phyloP scores from a whole-genome alignment of 23 red algal genomes.

The Cyanidioschyzon merolae region DNA sequence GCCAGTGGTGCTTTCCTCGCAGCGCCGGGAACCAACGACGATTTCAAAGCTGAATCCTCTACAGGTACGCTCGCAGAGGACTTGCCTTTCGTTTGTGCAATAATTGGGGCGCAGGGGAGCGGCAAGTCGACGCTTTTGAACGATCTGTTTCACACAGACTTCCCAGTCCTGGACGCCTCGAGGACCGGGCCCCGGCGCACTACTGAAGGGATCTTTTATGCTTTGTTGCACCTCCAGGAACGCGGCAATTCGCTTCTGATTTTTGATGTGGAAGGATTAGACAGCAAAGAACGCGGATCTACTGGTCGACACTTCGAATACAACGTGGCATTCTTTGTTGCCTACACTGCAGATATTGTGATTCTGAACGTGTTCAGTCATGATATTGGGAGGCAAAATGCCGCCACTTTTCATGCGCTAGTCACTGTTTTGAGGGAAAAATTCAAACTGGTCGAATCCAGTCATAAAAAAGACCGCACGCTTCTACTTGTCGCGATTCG shows the following conservation, averaged over 20 bases:
- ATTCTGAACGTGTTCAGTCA: constrained; percentile 89
- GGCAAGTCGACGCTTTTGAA: constrained; percentile 95
- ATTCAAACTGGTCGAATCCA: constrained; percentile 19
- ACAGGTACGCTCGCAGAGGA: no score
- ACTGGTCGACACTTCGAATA: constrained; percentile 50
- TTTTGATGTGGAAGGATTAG: constrained; percentile 94
- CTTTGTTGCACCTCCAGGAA: background rate
- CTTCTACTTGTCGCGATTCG: constrained; percentile 59
- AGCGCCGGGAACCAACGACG: no score
- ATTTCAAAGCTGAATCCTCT: no score
- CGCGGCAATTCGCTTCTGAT: constrained; percentile 20
- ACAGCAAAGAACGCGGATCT: constrained; percentile 84
- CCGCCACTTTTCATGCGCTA: constrained; percentile 73
- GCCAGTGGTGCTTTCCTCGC: no score
- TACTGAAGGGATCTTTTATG: constrained; percentile 62
- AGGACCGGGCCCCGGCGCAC: constrained; percentile 59
- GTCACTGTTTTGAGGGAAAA: constrained; percentile 65
- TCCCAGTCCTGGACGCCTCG: constrained; percentile 85
- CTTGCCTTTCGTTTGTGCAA: constrained; percentile 28
- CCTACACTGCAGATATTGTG: constrained; percentile 57
- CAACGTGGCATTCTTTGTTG: constrained; percentile 62
- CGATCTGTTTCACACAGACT: constrained; percentile 57
- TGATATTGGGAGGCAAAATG: constrained; percentile 78
- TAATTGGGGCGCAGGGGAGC: constrained; percentile 78
- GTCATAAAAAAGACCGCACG: constrained; percentile 13